Evolutionary conservation across 257 asterid species (phyloP), one percentile per base, ranked within the genome.

Genomic region (Perilla frutescens): DNA sequence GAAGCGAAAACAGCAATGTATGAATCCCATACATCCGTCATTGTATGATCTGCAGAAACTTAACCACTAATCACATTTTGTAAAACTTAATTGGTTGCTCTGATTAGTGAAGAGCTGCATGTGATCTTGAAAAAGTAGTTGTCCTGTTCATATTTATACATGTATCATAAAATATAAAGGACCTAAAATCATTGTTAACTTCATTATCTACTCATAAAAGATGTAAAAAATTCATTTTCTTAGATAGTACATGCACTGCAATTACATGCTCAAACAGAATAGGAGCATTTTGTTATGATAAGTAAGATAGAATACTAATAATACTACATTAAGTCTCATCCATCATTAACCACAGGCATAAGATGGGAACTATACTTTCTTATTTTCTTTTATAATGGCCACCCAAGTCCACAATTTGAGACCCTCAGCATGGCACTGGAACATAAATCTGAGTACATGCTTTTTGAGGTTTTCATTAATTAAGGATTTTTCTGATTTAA

Each of bases 371-470:
- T 7, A 49, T 48, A 41, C 53, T 20, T 20, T 20, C 26, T 11
- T 50, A 40, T 40, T 49, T 45, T 69, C 34, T 61, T 40, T 39
- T 29, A 5, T 20, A 36, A 41, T 13, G 2, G 13, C 15, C 61
- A 49, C 32, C 47, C 15, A 4, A 66, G 20, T 15, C 54, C n/a
- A 5, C 12, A 34, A 10, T 55, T 9, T 0, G 26, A 36, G 36
- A 49, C 37, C 36, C 51, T 53, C n/a, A 56, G 13, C n/a, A 45
- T 29, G 41, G 66, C 47, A 70, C 51, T 54, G 32, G 57, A 59
- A 41, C 34, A 57, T 34, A 58, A 47, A 59, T 39, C 50, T n/a
- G 43, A 31, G 45, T 32, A 44, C 5, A 10, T 39, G 55, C 74
- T 36, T 68, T 32, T 53, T 6, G 54, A 15, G 51, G 8, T 37